Percentiles rank a stretch among this genome's conserved stretches.
These are phyloP conservation scores for Pichia sorboxylosa DNA, from an alignment of 1,139 yeast species.

Conservation along the genomic window DNA sequence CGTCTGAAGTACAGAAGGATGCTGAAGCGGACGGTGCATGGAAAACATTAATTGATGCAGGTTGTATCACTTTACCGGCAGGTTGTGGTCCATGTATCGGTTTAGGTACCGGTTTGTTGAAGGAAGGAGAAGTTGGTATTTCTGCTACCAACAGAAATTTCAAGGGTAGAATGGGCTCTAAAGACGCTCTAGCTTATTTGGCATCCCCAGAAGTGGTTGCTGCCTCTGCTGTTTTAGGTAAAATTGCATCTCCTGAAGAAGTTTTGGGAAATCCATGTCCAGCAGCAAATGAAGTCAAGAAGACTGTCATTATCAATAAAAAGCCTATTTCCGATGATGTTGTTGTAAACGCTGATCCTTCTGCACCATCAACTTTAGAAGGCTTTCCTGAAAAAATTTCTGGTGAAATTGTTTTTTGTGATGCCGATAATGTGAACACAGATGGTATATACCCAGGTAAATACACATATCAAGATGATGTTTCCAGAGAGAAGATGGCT, in stretches of 20 bases:
- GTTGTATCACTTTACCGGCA: constrained; percentile 91
- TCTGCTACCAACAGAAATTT: constrained; percentile 97
- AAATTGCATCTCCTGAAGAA: constrained; percentile 88
- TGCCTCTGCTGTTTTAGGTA: constrained; percentile 90
- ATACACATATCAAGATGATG: constrained; percentile 96
- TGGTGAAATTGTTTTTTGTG: constrained; percentile 90
- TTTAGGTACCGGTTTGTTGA: constrained; percentile 81
- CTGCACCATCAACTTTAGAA: constrained; percentile 28
- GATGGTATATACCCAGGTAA: constrained; percentile 99
- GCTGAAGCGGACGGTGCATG: constrained; percentile 89
- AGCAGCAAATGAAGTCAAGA: constrained; percentile 35
- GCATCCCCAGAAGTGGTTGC: constrained; percentile 99
- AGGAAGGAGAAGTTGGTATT: constrained; percentile 95
- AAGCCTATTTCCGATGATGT: constrained; percentile 23
- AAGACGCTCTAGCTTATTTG: constrained; percentile 88
- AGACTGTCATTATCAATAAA: constrained; percentile 32
- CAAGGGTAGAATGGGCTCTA: constrained; percentile 98
- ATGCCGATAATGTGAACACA: constrained; percentile 94
- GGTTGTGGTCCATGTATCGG: constrained; percentile 99
- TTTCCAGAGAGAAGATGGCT: constrained; percentile 90
- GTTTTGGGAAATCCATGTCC: constrained; percentile 47
- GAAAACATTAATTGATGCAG: constrained; percentile 81
- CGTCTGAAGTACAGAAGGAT: constrained; percentile 81
- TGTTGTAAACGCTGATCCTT: constrained; percentile 35
- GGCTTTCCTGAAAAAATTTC: constrained; percentile 84